These are phyloP conservation scores for Ceratobasidium sp. DNA, from an alignment of 1,284 basidiomycete species.

Conservation along the genomic window DNA sequence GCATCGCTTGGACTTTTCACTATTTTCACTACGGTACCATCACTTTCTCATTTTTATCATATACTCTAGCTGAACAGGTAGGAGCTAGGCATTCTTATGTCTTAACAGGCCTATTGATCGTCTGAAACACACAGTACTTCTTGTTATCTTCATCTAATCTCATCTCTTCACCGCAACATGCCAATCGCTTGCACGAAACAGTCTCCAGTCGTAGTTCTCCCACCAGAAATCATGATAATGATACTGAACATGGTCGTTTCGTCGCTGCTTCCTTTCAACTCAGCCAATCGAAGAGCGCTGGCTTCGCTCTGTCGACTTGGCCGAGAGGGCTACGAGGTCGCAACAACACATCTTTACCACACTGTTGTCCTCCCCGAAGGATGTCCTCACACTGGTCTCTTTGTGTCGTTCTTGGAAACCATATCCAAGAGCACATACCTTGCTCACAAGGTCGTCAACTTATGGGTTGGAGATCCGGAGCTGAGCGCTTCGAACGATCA, in stretches of 20 bases:
- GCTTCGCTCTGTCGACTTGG: slow-evolving; percentile 13
- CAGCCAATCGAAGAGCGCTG: neutral
- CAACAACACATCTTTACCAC: slow-evolving; percentile 22
- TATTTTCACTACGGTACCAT: neutral
- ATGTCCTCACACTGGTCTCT: neutral
- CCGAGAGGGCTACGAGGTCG: slow-evolving; percentile 7
- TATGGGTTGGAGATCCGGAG: slow-evolving; percentile 22
- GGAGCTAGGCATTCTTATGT: too few relatives aligned
- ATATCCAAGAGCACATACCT: neutral
- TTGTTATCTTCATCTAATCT: neutral
- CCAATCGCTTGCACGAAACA: neutral
- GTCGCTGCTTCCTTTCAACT: neutral
- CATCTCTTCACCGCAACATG: neutral
- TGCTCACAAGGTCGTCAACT: slow-evolving; percentile 13
- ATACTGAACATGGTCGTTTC: neutral
- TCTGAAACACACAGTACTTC: neutral
- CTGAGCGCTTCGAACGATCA: neutral
- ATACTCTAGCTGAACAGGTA: too few relatives aligned
- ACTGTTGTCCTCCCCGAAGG: slow-evolving; percentile 11
- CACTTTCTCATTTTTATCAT: neutral
- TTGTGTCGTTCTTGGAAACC: slow-evolving; percentile 5
- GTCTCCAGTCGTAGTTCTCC: neutral
- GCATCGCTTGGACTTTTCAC: neutral
- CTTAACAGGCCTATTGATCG: neutral
- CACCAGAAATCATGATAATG: slow-evolving; percentile 22